Evolutionary conservation across 371 early-diverging fungal genomes (phyloP).

Genomic region (Haplosporangium sp.): DNA sequence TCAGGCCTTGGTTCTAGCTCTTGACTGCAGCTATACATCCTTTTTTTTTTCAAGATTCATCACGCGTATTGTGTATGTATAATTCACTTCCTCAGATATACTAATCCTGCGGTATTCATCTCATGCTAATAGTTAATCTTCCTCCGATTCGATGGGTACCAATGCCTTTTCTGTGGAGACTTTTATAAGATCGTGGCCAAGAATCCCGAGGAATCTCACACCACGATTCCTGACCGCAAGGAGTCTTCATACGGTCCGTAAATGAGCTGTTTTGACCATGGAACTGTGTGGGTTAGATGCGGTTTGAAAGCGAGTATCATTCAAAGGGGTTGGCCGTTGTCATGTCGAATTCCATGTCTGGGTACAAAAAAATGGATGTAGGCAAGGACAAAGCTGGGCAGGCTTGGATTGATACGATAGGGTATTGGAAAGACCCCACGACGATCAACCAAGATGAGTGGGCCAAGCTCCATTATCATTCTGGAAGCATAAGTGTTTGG

Average conservation of each 20-base stretch:
- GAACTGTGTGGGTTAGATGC: constrained; percentile 57
- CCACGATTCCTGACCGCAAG: constrained; percentile 27
- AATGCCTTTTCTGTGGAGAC: constrained; percentile 53
- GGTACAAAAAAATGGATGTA: constrained; percentile 55
- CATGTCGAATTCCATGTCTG: constrained; percentile 43
- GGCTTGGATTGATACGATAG: constrained; percentile 56
- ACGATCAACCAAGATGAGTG: constrained; percentile 57
- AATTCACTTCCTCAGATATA: background rate
- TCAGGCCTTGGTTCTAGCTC: constrained; percentile 49
- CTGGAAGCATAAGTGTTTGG: constrained; percentile 35
- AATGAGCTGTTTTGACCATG: constrained; percentile 59
- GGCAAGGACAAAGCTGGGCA: constrained; percentile 45
- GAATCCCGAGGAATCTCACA: constrained; percentile 15
- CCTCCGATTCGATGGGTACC: constrained; percentile 41
- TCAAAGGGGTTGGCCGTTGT: constrained; percentile 26
- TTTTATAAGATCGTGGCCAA: constrained; percentile 44
- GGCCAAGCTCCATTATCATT: constrained; percentile 50
- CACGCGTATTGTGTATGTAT: too few species aligned
- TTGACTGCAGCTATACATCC: constrained; percentile 37
- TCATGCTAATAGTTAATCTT: constrained; percentile 31
- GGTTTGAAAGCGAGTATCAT: constrained; percentile 46
- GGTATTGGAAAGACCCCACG: constrained; percentile 49
- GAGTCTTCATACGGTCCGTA: constrained; percentile 58
- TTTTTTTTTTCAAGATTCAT: background rate
- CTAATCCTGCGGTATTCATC: background rate